Conservation (phyloP, 2,329 filamentous ascomycete species). For the Clonostachys sp. region DNA sequence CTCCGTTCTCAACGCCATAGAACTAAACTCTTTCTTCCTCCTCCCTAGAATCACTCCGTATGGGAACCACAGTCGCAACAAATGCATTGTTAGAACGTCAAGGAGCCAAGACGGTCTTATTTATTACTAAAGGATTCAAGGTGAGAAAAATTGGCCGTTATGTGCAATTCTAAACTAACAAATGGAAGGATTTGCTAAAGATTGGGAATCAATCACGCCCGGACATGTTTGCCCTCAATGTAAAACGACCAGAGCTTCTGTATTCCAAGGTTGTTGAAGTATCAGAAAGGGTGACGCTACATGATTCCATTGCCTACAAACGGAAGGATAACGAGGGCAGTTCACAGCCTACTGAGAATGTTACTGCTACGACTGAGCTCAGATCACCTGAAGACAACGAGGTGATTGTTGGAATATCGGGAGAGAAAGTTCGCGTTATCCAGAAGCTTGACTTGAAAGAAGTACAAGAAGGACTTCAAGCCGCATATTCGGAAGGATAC, state of each 20-base stretch:
- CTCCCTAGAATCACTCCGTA: slow-evolving; percentile 54
- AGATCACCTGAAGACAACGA: no score
- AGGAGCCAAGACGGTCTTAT: slow-evolving; percentile 64
- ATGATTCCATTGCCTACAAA: no score
- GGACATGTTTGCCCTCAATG: slow-evolving; percentile 67
- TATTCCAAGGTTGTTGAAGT: slow-evolving; percentile 66
- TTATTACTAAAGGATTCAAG: slow-evolving; percentile 62
- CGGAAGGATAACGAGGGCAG: no score
- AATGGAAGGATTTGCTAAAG: slow-evolving; percentile 52
- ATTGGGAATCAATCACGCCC: slow-evolving; percentile 72
- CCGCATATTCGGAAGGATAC: slow-evolving; percentile 56
- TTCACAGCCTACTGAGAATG: no score
- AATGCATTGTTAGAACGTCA: slow-evolving; percentile 72
- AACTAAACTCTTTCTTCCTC: no score
- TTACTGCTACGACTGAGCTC: no score
- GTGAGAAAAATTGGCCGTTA: no score
- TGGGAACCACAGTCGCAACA: slow-evolving; percentile 73
- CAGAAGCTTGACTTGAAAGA: slow-evolving; percentile 22
- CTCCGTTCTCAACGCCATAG: no score
- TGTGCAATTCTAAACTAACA: no score
- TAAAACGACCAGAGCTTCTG: slow-evolving; percentile 61
- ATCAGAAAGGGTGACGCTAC: slow-evolving; percentile 40
- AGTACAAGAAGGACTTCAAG: slow-evolving; percentile 51
- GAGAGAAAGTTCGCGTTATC: not conserved
- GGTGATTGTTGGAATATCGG: not conserved